Percentiles rank a stretch among this genome's conserved stretches.
These are phyloP conservation scores for Diaporthe destruens DNA, from an alignment of 2,329 filamentous ascomycete genomes.

Conservation along the genomic window DNA sequence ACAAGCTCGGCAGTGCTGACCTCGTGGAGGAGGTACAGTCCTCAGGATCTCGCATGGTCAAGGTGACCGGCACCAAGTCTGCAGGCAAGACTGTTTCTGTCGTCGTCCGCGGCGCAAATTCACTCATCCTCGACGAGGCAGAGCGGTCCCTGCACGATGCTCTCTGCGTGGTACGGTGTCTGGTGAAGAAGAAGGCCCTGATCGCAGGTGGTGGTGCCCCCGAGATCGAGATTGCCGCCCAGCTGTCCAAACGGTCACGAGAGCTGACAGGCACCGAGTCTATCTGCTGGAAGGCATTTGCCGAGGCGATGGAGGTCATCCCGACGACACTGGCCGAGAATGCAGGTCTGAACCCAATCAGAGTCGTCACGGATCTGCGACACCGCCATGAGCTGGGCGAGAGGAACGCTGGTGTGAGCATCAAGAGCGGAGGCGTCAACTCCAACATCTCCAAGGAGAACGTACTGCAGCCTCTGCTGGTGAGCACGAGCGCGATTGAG, in stretches of 20 bases:
- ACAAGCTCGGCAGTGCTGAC: constrained; percentile 95
- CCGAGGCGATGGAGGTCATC: constrained; percentile 96
- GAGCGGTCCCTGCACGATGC: constrained; percentile 97
- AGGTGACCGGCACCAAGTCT: constrained; percentile 90
- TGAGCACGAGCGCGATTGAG: constrained; percentile 98
- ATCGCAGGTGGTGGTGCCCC: constrained; percentile 97
- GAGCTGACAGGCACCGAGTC: constrained; percentile 90
- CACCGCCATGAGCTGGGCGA: constrained; percentile 96
- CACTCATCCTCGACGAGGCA: constrained; percentile 93
- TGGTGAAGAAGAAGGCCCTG: constrained; percentile 99
- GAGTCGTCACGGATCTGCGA: constrained; percentile 95
- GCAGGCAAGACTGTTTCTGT: constrained; percentile 92
- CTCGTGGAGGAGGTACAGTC: constrained; percentile 92
- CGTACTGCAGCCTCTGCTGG: constrained; percentile 93
- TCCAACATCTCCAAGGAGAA: constrained; percentile 97
- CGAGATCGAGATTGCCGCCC: constrained; percentile 94
- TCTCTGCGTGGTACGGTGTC: constrained; percentile 94
- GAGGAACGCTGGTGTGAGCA: constrained; percentile 96
- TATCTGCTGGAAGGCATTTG: constrained; percentile 99
- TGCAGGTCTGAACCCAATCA: constrained; percentile 97
- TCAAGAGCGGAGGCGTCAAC: constrained; percentile 97
- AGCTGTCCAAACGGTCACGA: constrained; percentile 84
- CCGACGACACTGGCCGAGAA: constrained; percentile 98
- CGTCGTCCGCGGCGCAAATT: constrained; percentile 94
- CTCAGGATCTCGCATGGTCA: constrained; percentile 91